Evolutionary conservation across 129 eudicot species (phyloP).

Genomic region (Flaveria ramosissima): DNA sequence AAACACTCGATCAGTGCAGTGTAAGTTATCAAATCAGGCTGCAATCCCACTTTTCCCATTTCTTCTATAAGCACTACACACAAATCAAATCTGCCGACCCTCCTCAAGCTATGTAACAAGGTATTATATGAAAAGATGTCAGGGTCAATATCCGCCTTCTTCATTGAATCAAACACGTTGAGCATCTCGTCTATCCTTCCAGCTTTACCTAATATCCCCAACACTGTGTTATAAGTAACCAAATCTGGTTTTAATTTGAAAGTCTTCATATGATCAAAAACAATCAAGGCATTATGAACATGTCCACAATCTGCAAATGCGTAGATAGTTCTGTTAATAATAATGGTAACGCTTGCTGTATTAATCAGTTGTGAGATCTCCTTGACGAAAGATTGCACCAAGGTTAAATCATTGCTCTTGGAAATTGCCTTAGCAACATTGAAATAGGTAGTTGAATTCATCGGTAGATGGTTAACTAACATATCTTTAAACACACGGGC

Average conservation of each 20-base stretch:
- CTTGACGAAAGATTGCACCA: constrained; percentile 47
- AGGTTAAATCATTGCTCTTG: constrained; percentile 44
- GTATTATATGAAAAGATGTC: constrained; percentile 81
- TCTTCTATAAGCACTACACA: constrained; percentile 53
- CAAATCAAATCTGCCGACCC: constrained; percentile 65
- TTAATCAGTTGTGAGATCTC: constrained; percentile 55
- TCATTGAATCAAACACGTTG: constrained; percentile 58
- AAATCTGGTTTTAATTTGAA: constrained; percentile 61
- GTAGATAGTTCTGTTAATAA: constrained; percentile 71
- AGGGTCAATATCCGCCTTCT: constrained; percentile 51
- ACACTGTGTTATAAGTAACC: constrained; percentile 70
- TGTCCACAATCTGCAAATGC: constrained; percentile 77
- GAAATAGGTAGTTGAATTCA: constrained; percentile 51
- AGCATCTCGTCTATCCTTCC: constrained; percentile 78
- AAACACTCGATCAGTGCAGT: constrained; percentile 81
- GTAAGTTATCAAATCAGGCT: constrained; percentile 78
- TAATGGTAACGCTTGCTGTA: constrained; percentile 42
- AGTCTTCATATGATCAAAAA: constrained; percentile 51
- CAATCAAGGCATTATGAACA: constrained; percentile 56
- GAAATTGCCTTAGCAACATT: constrained; percentile 66
- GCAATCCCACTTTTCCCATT: constrained; percentile 56
- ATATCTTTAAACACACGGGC: constrained; percentile 54
- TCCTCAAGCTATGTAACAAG: constrained; percentile 64
- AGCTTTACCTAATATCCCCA: constrained; percentile 64
- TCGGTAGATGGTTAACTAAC: constrained; percentile 35